Evolutionary conservation across 768 basidiomycete species (phyloP).

Genomic region (Termitomyces sp.): DNA sequence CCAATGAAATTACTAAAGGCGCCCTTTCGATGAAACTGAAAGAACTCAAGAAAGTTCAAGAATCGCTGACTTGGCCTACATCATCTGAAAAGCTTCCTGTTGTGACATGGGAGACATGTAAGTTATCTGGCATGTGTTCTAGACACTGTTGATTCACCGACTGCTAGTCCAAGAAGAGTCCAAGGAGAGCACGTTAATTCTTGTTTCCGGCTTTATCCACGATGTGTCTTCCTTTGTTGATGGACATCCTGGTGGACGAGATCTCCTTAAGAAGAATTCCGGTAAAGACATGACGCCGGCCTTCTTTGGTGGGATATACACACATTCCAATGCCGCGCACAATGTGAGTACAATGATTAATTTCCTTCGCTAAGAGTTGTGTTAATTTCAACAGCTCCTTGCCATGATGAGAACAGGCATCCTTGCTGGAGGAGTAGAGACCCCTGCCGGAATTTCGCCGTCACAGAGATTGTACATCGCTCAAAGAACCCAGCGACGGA

Average conservation of each 20-base stretch:
- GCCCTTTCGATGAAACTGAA: conserved; percentile 83
- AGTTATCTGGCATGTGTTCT: conserved; percentile 24
- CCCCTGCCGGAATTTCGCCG: conserved; percentile 45
- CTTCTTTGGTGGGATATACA: conserved; percentile 84
- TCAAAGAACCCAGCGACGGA: conserved; percentile 19
- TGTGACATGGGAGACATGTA: conserved; percentile 80
- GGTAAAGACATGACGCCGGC: conserved; percentile 85
- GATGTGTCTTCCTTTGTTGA: conserved; percentile 74
- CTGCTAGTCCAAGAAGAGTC: conserved; percentile 65
- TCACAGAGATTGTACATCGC: conserved; percentile 43
- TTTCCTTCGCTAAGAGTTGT: neutral
- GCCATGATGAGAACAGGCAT: conserved; percentile 78
- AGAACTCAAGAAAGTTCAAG: conserved; percentile 61
- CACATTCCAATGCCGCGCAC: conserved; percentile 82
- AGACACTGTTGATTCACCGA: neutral
- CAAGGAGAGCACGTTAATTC: conserved; percentile 59
- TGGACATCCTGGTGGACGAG: conserved; percentile 77
- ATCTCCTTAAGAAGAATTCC: conserved; percentile 52
- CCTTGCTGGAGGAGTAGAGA: conserved; percentile 63
- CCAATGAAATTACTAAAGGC: conserved; percentile 85
- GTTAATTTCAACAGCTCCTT: conserved; percentile 28
- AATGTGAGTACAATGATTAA: conserved; percentile 44
- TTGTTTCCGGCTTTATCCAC: conserved; percentile 86
- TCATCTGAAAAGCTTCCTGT: conserved; percentile 63
- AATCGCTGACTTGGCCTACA: conserved; percentile 61